Conservation (phyloP, 2,329 filamentous ascomycete species). For the Arthroderma sp. region DNA sequence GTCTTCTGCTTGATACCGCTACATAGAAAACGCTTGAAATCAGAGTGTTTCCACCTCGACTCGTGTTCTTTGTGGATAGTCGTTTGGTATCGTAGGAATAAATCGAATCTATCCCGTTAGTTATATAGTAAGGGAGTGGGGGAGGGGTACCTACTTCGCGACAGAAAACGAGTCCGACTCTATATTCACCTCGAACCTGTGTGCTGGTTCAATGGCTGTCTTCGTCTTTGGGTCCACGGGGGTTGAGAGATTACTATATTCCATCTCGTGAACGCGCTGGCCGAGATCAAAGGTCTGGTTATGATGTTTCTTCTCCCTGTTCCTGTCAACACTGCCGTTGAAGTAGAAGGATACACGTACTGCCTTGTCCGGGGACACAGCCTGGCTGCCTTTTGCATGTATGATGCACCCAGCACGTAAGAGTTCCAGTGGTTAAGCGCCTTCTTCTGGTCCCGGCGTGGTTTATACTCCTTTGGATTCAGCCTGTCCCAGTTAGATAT, state of each 20-base stretch:
- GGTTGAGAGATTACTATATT: conserved; percentile 34
- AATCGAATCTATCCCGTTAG: conserved; percentile 25
- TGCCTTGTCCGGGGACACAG: conserved; percentile 35
- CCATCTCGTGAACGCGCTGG: conserved; percentile 32
- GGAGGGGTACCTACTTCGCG: conserved; percentile 29
- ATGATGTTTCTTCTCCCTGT: conserved; percentile 34
- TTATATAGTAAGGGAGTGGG: not conserved
- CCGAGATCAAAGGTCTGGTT: conserved; percentile 35
- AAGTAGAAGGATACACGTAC: conserved; percentile 21
- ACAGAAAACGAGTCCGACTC: conserved; percentile 37
- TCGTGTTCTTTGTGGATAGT: conserved; percentile 36
- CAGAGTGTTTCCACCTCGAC: conserved; percentile 32
- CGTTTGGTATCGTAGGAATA: conserved; percentile 38
- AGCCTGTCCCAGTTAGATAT: conserved; percentile 22
- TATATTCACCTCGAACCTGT: conserved; percentile 38
- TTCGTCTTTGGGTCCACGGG: conserved; percentile 36
- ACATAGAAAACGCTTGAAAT: conserved; percentile 39
- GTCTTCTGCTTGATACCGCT: conserved; percentile 33
- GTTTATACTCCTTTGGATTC: conserved; percentile 32
- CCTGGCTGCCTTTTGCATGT: conserved; percentile 34
- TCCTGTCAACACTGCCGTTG: not conserved
- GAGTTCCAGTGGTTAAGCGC: conserved; percentile 40
- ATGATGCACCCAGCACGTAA: conserved; percentile 37
- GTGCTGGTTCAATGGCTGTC: conserved; percentile 35
- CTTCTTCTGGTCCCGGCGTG: conserved; percentile 37